These are phyloP conservation scores for Zygosaccharomyces pseudobailii DNA, from an alignment of 1,139 yeast genomes.

Conservation along the genomic window DNA sequence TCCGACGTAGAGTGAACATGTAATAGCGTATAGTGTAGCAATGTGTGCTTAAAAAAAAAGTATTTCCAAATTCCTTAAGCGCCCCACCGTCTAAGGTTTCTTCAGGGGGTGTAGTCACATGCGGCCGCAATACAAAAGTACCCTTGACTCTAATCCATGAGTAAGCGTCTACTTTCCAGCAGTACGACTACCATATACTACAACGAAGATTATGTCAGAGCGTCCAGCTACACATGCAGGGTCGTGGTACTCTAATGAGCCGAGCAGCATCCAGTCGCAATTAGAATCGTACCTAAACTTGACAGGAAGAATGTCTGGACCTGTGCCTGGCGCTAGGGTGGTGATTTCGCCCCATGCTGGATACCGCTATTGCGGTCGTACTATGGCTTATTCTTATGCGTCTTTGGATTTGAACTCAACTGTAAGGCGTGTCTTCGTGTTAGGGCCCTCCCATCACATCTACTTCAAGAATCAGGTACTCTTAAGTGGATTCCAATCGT, in stretches of 20 bases:
- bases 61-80: neutral
- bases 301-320: conserved; percentile 25
- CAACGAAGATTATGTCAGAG: conserved; percentile 29
- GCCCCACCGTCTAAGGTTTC: neutral
- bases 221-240: conserved; percentile 85
- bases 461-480: conserved; percentile 61
- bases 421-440: conserved; percentile 61
- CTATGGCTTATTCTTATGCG: conserved; percentile 73
- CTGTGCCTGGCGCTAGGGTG: conserved; percentile 56
- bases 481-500: conserved; percentile 49
- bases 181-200: neutral
- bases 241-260: conserved; percentile 67
- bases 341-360: conserved; percentile 82
- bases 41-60: neutral
- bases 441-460: conserved; percentile 96
- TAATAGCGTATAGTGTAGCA: neutral
- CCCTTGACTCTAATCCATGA: neutral
- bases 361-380: conserved; percentile 70
- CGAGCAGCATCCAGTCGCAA: conserved; percentile 43
- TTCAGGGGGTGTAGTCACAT: neutral
- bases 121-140: neutral
- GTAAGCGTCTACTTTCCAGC: neutral
- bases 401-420: conserved; percentile 49
- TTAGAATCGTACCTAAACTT: conserved; percentile 42
- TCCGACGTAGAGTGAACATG: conserved; percentile 35